phyloP scores from a whole-genome alignment of 352 stramenopile genomes.

The Globisporangium acanthophoron region DNA sequence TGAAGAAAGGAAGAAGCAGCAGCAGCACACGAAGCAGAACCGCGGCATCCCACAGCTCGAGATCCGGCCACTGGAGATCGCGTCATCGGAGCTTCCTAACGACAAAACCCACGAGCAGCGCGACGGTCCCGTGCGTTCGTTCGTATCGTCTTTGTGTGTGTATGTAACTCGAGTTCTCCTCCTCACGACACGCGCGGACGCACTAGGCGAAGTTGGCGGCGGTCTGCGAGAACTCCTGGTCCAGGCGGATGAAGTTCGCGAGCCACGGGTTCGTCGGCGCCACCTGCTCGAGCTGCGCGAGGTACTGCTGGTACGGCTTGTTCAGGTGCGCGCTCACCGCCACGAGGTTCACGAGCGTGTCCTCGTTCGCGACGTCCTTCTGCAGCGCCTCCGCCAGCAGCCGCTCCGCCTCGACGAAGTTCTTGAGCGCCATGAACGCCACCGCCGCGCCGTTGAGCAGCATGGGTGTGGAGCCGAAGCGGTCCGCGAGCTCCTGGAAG shows the following conservation, averaged over 20 bases:
- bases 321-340: constrained; percentile 87
- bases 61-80: too few relatives aligned
- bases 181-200: neutral
- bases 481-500: constrained; percentile 91
- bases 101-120: neutral
- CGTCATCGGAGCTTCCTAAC: too few relatives aligned
- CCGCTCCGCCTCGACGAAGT: constrained; percentile 87
- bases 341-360: constrained; percentile 94
- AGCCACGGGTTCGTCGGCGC: constrained; percentile 69
- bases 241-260: constrained; percentile 55
- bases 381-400: constrained; percentile 86
- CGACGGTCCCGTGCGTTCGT: neutral
- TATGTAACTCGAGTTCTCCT: neutral
- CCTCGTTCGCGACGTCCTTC: constrained; percentile 82
- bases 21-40: too few relatives aligned
- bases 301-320: constrained; percentile 77
- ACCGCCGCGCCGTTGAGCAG: constrained; percentile 90
- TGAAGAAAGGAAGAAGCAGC: neutral
- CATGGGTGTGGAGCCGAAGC: constrained; percentile 90
- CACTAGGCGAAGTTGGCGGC: constrained; percentile 61
- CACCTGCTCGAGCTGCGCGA: constrained; percentile 76
- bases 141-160: neutral
- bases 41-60: too few relatives aligned
- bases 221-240: constrained; percentile 62
- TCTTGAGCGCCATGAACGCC: constrained; percentile 89